Percentiles rank a stretch among this genome's conserved stretches.
phyloP scores from a whole-genome alignment of 1,284 basidiomycete species.

The Leucoagaricus sp. region DNA sequence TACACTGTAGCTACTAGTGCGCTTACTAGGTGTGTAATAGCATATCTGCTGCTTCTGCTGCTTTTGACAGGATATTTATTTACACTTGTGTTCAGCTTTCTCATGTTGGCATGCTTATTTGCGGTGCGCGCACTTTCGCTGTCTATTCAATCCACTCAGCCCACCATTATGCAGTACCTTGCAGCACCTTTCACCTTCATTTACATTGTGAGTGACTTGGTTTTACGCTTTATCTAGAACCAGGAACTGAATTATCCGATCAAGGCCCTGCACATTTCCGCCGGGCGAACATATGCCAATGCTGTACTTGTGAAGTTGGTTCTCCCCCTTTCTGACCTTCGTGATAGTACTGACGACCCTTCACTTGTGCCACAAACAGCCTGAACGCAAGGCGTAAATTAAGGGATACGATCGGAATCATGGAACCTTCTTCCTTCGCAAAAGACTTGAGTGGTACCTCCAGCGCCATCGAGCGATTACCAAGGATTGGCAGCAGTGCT shows the following conservation, averaged over 20 bases:
- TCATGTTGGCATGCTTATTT: constrained; percentile 1
- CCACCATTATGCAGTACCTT: neutral
- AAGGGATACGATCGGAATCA: neutral
- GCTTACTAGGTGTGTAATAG: constrained; percentile 13
- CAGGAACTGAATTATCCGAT: neutral
- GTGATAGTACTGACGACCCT: neutral
- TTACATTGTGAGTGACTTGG: neutral
- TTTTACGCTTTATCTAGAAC: neutral
- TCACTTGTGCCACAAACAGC: neutral
- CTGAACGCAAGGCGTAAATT: constrained; percentile 9
- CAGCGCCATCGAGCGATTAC: neutral
- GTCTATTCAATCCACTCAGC: neutral
- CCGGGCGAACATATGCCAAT: constrained; percentile 6
- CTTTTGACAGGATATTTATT: neutral
- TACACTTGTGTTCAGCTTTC: neutral
- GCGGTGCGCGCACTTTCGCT: neutral
- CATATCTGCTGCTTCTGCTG: too few species aligned
- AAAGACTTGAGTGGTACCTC: neutral
- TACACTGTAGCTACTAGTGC: constrained; percentile 19
- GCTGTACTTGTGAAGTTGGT: constrained; percentile 9
- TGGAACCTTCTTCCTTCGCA: neutral
- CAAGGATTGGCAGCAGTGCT: neutral
- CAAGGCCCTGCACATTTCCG: constrained; percentile 2
- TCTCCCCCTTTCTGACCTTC: neutral
- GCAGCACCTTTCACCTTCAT: neutral